These are phyloP conservation scores for Inga laurina DNA, from an alignment of 306 rosid species.

Conservation along the genomic window DNA sequence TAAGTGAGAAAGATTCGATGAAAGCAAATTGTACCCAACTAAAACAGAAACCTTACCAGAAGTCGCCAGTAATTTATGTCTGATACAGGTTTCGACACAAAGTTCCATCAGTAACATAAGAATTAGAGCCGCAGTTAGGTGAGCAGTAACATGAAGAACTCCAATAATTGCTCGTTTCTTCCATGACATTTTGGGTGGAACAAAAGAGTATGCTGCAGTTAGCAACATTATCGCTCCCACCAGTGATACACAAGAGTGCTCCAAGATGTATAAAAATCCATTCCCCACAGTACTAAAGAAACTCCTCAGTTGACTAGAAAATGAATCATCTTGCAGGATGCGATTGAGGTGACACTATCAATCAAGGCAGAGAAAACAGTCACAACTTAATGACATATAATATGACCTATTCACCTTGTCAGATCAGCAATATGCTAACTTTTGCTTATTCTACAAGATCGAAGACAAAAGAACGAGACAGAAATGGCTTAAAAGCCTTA, in stretches of 20 bases:
- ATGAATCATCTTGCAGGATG: constrained; percentile 81
- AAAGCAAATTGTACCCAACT: constrained; percentile 25
- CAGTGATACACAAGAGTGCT: constrained; percentile 71
- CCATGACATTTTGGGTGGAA: constrained; percentile 84
- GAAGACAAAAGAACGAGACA: constrained; percentile 14
- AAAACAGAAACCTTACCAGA: constrained; percentile 59
- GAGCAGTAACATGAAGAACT: constrained; percentile 89
- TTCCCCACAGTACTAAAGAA: constrained; percentile 87
- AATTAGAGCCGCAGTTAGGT: constrained; percentile 81
- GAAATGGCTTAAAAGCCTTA: constrained; percentile 7
- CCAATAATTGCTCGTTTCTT: constrained; percentile 79
- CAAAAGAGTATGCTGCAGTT: constrained; percentile 71
- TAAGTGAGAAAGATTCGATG: background rate
- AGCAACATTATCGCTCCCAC: constrained; percentile 72
- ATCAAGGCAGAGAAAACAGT: constrained; percentile 34
- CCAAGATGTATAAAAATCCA: constrained; percentile 72
- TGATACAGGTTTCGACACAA: constrained; percentile 86
- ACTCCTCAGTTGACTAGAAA: constrained; percentile 75
- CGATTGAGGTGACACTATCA: constrained; percentile 86
- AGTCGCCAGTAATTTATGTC: constrained; percentile 82
- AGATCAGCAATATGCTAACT: constrained; percentile 15
- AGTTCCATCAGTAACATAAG: constrained; percentile 94
- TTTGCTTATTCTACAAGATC: constrained; percentile 23
- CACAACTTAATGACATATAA: constrained; percentile 34
- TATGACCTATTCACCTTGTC: too few relatives aligned